Evolutionary conservation across 2,329 filamentous ascomycete species (phyloP).

Genomic region (Penicillium sp.): DNA sequence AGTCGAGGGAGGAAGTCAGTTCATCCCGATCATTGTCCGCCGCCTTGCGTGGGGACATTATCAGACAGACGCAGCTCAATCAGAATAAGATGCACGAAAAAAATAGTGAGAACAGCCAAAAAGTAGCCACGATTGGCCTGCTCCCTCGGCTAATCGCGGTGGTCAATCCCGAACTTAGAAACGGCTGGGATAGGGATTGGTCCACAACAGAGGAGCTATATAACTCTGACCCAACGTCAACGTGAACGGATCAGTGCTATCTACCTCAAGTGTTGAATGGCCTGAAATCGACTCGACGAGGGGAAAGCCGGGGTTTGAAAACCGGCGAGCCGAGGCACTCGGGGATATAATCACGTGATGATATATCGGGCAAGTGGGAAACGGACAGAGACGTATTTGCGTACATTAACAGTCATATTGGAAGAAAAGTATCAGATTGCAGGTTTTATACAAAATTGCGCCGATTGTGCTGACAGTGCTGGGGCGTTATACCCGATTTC

Average conservation of each 20-base stretch:
- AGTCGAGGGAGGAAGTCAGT: conserved; percentile 19
- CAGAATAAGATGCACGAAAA: neutral
- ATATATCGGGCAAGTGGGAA: neutral
- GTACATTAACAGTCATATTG: neutral
- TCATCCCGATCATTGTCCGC: conserved; percentile 7
- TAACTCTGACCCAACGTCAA: neutral
- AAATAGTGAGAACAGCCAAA: neutral
- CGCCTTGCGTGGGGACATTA: conserved; percentile 16
- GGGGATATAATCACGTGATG: conserved; percentile 12
- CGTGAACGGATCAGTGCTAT: neutral
- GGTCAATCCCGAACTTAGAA: neutral
- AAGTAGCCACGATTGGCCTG: neutral
- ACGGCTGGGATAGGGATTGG: neutral
- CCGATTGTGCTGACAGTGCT: conserved; percentile 29
- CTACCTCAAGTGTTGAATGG: neutral
- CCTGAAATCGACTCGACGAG: neutral
- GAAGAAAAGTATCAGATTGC: conserved; percentile 13
- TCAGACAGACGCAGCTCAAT: neutral
- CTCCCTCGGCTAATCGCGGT: neutral
- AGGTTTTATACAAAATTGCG: conserved; percentile 28
- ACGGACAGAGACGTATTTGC: neutral
- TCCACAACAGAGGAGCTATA: neutral
- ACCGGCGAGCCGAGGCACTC: conserved; percentile 17
- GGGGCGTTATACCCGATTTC: conserved; percentile 18
- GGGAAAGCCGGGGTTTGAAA: conserved; percentile 3